These are phyloP conservation scores for Rhizopogon vesiculosus DNA, from an alignment of 768 basidiomycete species.

Conservation along the genomic window DNA sequence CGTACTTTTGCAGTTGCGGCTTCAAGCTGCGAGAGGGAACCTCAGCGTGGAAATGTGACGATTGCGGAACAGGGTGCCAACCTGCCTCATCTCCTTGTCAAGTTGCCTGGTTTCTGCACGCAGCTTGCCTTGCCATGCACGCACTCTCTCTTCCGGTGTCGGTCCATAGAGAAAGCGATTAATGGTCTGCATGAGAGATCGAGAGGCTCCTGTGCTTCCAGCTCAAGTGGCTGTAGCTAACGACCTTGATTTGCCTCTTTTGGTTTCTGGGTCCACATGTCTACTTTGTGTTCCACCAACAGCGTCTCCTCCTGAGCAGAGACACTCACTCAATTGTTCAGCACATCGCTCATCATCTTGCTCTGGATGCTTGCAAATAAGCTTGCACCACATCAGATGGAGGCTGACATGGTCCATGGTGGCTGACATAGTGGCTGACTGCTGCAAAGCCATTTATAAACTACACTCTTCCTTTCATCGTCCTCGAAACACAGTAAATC, in stretches of 20 bases:
- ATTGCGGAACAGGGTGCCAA: slow-evolving; percentile 34
- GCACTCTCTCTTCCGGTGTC: slow-evolving; percentile 90
- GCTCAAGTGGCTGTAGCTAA: neutral
- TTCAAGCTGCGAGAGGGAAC: slow-evolving; percentile 57
- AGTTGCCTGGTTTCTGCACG: slow-evolving; percentile 76
- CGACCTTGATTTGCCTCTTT: neutral
- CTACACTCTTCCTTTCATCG: neutral
- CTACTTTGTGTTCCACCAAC: too few species aligned
- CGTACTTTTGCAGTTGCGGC: slow-evolving; percentile 76
- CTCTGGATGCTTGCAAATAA: neutral
- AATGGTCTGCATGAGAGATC: slow-evolving; percentile 67
- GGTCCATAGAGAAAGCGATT: slow-evolving; percentile 96
- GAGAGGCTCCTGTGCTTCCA: neutral
- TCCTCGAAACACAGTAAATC: neutral
- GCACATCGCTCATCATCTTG: neutral
- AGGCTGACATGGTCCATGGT: slow-evolving; percentile 3
- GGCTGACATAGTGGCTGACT: neutral
- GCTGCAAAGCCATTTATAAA: neutral
- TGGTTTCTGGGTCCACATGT: neutral
- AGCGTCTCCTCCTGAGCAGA: too few species aligned
- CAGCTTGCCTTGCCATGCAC: slow-evolving; percentile 87
- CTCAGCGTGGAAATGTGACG: slow-evolving; percentile 10
- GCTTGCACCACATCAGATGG: neutral
- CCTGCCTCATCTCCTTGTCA: slow-evolving; percentile 96
- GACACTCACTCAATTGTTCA: neutral